phyloP scores from a whole-genome alignment of 164 flowering plant species.

The Echeveria elegans region DNA sequence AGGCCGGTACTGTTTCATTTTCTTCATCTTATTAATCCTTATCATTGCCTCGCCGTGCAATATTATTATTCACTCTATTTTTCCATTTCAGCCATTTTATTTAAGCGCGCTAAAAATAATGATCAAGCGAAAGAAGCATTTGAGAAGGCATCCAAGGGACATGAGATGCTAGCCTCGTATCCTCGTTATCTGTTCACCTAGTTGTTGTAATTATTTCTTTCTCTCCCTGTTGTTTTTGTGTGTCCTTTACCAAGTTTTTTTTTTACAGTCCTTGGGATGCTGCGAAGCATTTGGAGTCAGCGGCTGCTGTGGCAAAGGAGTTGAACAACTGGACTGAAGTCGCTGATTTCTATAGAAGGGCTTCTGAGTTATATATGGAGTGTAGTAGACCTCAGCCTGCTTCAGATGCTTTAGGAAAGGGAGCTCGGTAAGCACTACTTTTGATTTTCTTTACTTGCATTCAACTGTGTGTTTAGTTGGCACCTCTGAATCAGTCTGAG shows the following conservation, averaged over 20 bases:
- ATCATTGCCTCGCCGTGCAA: too few species aligned
- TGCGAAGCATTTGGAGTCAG: slow-evolving; percentile 96
- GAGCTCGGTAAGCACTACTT: slow-evolving; percentile 59
- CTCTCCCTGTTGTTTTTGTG: background rate
- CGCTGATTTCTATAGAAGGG: slow-evolving; percentile 68
- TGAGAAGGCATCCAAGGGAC: slow-evolving; percentile 92
- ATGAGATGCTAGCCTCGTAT: slow-evolving; percentile 95
- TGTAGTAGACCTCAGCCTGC: slow-evolving; percentile 93
- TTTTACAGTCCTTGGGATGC: slow-evolving; percentile 94
- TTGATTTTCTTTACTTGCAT: background rate
- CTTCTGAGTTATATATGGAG: slow-evolving; percentile 68
- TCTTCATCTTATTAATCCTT: too few species aligned
- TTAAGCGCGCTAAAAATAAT: slow-evolving; percentile 47
- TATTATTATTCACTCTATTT: background rate
- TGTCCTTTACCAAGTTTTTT: slow-evolving; percentile 37
- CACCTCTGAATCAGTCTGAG: too few species aligned
- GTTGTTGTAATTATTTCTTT: background rate
- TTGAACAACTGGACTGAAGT: slow-evolving; percentile 72
- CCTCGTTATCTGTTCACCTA: slow-evolving; percentile 17
- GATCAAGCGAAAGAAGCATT: slow-evolving; percentile 78
- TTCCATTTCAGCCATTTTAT: slow-evolving; percentile 47
- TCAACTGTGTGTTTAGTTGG: background rate
- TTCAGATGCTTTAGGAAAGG: slow-evolving; percentile 91
- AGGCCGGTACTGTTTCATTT: slow-evolving; percentile 54
- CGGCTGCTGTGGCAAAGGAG: slow-evolving; percentile 77